A percentile compares a stretch with the other conserved stretches of the same genome.
These are phyloP conservation scores for Pterocarpus santalinus DNA, from an alignment of 306 rosid species.

Conservation along the genomic window DNA sequence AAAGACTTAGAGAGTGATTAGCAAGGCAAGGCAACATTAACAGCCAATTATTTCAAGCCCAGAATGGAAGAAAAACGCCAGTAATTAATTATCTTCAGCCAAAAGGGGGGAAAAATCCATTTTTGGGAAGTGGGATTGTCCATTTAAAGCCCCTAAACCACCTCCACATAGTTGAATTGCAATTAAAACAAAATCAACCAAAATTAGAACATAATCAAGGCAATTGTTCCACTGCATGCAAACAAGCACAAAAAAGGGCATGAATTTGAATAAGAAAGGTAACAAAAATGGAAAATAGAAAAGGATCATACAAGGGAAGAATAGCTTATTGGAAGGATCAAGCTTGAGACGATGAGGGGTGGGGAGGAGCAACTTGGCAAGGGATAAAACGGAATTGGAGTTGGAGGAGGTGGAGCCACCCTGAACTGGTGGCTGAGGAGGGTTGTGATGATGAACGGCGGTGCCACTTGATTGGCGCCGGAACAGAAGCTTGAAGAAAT, in stretches of 20 bases:
- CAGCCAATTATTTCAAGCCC: neutral
- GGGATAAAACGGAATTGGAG: neutral
- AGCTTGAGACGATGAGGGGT: constrained; percentile 8
- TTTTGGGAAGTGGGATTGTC: neutral
- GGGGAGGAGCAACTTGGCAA: neutral
- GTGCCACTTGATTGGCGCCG: neutral
- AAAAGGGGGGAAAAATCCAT: neutral
- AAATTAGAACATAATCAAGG: neutral
- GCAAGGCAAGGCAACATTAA: neutral
- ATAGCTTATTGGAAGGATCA: constrained; percentile 9
- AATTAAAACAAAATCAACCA: neutral
- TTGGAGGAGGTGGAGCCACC: neutral
- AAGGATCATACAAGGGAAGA: neutral
- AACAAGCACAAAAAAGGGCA: neutral
- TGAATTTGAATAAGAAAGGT: neutral
- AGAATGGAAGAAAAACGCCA: neutral
- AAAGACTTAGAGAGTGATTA: neutral
- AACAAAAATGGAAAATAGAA: neutral
- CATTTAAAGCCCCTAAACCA: neutral
- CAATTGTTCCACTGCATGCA: neutral
- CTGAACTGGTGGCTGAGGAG: neutral
- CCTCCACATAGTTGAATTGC: neutral
- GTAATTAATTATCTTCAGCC: neutral
- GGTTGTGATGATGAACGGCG: neutral
- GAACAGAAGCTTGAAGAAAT: neutral